Conservation (phyloP, 2,329 filamentous ascomycete genomes). For the Alternaria infectoria region DNA sequence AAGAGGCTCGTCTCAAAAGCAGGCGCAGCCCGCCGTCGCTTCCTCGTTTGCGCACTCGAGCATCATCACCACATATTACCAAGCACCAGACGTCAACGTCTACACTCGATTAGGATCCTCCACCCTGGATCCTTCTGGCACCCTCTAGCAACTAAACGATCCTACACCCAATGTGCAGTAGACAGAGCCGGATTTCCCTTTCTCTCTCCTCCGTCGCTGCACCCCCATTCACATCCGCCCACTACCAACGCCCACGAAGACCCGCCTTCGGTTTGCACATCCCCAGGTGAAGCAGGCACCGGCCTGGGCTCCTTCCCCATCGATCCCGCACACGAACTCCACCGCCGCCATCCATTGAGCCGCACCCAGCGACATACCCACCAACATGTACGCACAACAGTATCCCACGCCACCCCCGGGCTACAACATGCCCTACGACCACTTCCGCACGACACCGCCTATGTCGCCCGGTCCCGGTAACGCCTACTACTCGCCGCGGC, state of each 20-base stretch:
- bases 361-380: slow-evolving; percentile 12
- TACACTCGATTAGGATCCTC: slow-evolving; percentile 21
- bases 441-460: slow-evolving; percentile 42
- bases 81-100: slow-evolving; percentile 37
- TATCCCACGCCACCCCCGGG: slow-evolving; percentile 45
- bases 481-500: slow-evolving; percentile 62
- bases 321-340: slow-evolving; percentile 8
- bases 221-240: slow-evolving; percentile 31
- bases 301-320: slow-evolving; percentile 31
- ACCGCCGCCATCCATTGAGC: not conserved
- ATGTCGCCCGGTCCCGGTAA: slow-evolving; percentile 56
- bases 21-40: slow-evolving; percentile 27
- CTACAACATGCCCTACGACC: slow-evolving; percentile 46
- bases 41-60: slow-evolving; percentile 23
- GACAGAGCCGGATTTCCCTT: slow-evolving; percentile 37
- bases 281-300: slow-evolving; percentile 44
- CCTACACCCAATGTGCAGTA: slow-evolving; percentile 46
- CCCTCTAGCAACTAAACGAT: slow-evolving; percentile 19
- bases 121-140: slow-evolving; percentile 46
- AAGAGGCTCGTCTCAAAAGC: slow-evolving; percentile 25
- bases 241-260: slow-evolving; percentile 25
- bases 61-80: slow-evolving; percentile 30
- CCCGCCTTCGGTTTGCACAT: slow-evolving; percentile 38
- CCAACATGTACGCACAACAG: slow-evolving; percentile 40
- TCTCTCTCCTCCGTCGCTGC: slow-evolving; percentile 41